Conservation (phyloP, 805 yeast species). For the Jamesozyma rosinii region DNA sequence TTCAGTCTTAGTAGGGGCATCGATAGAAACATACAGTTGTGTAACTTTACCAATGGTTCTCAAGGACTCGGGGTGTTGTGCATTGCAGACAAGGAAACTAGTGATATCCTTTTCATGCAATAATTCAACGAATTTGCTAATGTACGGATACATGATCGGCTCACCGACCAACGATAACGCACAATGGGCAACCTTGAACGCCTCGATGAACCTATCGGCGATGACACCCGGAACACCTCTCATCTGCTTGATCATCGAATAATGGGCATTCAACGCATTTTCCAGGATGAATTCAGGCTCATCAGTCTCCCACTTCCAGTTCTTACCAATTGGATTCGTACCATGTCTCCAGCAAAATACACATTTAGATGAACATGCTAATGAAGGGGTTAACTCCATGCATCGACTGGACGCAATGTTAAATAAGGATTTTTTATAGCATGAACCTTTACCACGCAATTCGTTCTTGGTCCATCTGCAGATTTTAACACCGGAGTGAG, state of each 20-base stretch:
- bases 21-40: conserved; percentile 85
- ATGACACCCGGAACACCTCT: conserved; percentile 92
- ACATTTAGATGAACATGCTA: conserved; percentile 90
- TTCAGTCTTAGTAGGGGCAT: conserved; percentile 79
- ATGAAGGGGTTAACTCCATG: conserved; percentile 91
- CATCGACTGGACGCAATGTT: conserved; percentile 86
- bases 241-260: conserved; percentile 86
- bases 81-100: conserved; percentile 85
- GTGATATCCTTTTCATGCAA: conserved; percentile 74
- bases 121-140: conserved; percentile 73
- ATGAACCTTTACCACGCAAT: conserved; percentile 85
- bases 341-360: conserved; percentile 98
- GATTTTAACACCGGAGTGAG: conserved; percentile 90
- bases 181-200: conserved; percentile 81
- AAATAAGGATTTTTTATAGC: conserved; percentile 86
- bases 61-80: conserved; percentile 87
- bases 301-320: conserved; percentile 95
- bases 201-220: conserved; percentile 82
- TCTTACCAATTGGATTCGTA: conserved; percentile 90
- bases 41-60: conserved; percentile 66
- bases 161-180: conserved; percentile 91
- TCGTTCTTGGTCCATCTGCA: conserved; percentile 97
- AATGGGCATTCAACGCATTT: conserved; percentile 84
- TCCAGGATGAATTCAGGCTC: conserved; percentile 74
- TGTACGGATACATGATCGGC: conserved; percentile 88